Conservation (phyloP, 495 filamentous ascomycete species). For the Tuber umbilicatum region DNA sequence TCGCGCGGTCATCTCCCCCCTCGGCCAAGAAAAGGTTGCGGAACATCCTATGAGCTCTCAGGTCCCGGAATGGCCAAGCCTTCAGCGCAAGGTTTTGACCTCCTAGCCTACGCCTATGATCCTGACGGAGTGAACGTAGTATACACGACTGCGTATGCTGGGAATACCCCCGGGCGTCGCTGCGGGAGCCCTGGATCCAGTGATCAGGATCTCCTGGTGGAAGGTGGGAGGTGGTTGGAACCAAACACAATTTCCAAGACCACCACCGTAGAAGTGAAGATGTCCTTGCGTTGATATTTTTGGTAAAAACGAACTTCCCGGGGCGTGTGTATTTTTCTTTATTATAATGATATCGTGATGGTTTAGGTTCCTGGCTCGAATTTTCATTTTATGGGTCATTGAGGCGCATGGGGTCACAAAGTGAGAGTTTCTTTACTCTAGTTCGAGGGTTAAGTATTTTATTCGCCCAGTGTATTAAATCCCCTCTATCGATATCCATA, state of each 20-base stretch:
- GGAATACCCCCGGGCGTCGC: neutral
- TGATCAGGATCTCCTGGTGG: conserved; percentile 15
- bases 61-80: neutral
- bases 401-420: neutral
- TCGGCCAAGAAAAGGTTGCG: neutral
- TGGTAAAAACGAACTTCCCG: neutral
- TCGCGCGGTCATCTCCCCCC: neutral
- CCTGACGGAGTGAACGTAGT: conserved; percentile 20
- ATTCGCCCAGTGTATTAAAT: neutral
- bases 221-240: conserved; percentile 2
- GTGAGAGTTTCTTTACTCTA: neutral
- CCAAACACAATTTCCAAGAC: conserved; percentile 26
- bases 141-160: conserved; percentile 13
- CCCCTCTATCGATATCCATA: neutral
- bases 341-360: neutral
- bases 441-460: neutral
- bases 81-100: conserved; percentile 11
- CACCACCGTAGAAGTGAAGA: conserved; percentile 23
- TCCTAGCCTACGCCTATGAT: conserved; percentile 29
- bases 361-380: neutral
- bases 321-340: neutral
- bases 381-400: neutral
- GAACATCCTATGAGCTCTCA: conserved; percentile 15
- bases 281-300: neutral
- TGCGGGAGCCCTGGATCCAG: conserved; percentile 1